Percentiles rank a stretch among this genome's conserved stretches.
Conservation (phyloP, 495 filamentous ascomycete species). For the Aspergillus egyptiacus region DNA sequence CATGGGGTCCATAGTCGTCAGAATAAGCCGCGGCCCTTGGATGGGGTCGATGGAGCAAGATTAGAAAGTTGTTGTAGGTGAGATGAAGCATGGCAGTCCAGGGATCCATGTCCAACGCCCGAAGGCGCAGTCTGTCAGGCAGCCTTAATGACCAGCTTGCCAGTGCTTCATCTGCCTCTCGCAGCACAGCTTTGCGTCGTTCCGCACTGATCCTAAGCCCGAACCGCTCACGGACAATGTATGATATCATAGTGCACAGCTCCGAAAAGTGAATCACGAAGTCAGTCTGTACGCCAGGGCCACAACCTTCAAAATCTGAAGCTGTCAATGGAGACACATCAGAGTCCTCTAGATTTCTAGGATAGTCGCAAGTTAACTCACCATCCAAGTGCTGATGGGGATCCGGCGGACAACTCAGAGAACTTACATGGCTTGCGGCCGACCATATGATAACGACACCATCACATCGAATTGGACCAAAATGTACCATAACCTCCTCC, state of each 20-base stretch:
- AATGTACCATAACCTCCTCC: slow-evolving; percentile 45
- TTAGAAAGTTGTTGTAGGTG: slow-evolving; percentile 48
- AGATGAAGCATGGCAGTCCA: slow-evolving; percentile 48
- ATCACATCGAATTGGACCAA: slow-evolving; percentile 45
- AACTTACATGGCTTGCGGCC: slow-evolving; percentile 44
- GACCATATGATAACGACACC: slow-evolving; percentile 44
- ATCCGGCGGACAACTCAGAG: neutral
- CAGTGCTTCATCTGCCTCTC: slow-evolving; percentile 41
- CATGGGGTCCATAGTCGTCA: slow-evolving; percentile 41
- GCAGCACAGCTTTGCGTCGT: slow-evolving; percentile 38
- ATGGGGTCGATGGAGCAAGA: slow-evolving; percentile 46
- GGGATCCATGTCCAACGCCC: slow-evolving; percentile 41
- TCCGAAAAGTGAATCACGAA: slow-evolving; percentile 44
- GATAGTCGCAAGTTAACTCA: neutral
- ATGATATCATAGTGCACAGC: slow-evolving; percentile 43
- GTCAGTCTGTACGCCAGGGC: slow-evolving; percentile 34
- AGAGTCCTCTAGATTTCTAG: slow-evolving; percentile 43
- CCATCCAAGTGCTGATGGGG: neutral
- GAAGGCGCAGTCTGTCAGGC: slow-evolving; percentile 38
- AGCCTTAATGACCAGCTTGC: slow-evolving; percentile 44
- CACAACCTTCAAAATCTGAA: slow-evolving; percentile 46
- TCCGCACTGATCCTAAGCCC: slow-evolving; percentile 35
- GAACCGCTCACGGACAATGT: slow-evolving; percentile 40
- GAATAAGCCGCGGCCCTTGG: slow-evolving; percentile 40
- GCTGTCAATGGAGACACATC: slow-evolving; percentile 39